Evolutionary conservation across 768 basidiomycete species (phyloP).

Genomic region (Russula compacta): DNA sequence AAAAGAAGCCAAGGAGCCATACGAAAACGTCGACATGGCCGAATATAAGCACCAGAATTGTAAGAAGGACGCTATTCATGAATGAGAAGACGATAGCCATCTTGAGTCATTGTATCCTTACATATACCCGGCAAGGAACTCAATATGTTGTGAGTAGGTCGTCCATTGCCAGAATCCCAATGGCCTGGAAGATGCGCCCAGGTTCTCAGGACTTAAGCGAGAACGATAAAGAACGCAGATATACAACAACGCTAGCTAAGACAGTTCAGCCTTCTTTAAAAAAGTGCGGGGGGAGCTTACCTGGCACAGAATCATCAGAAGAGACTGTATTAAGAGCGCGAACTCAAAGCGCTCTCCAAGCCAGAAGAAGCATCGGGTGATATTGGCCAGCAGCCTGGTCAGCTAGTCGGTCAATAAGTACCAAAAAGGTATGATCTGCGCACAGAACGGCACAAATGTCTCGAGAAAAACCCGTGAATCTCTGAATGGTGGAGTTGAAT

Average conservation of each 20-base stretch:
- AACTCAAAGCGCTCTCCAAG: slow-evolving; percentile 70
- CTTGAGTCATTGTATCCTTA: slow-evolving; percentile 27
- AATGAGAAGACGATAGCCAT: not conserved
- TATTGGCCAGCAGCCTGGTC: slow-evolving; percentile 67
- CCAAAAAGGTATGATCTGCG: slow-evolving; percentile 17
- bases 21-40: slow-evolving; percentile 53
- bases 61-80: slow-evolving; percentile 44
- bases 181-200: slow-evolving; percentile 53
- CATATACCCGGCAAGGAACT: slow-evolving; percentile 77
- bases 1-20: slow-evolving; percentile 59
- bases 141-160: slow-evolving; percentile 67
- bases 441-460: slow-evolving; percentile 82
- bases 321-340: slow-evolving; percentile 68
- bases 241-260: slow-evolving; percentile 65
- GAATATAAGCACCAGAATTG: slow-evolving; percentile 69
- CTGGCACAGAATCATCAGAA: slow-evolving; percentile 80
- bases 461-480: slow-evolving; percentile 81
- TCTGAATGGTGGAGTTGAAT: slow-evolving; percentile 31
- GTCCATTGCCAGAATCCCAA: slow-evolving; percentile 84
- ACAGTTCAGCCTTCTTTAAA: slow-evolving; percentile 15
- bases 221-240: slow-evolving; percentile 74
- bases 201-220: slow-evolving; percentile 45
- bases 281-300: slow-evolving; percentile 30
- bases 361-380: slow-evolving; percentile 89
- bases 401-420: not conserved